phyloP scores from a whole-genome alignment of 768 basidiomycete species.

The Serendipita indica region DNA sequence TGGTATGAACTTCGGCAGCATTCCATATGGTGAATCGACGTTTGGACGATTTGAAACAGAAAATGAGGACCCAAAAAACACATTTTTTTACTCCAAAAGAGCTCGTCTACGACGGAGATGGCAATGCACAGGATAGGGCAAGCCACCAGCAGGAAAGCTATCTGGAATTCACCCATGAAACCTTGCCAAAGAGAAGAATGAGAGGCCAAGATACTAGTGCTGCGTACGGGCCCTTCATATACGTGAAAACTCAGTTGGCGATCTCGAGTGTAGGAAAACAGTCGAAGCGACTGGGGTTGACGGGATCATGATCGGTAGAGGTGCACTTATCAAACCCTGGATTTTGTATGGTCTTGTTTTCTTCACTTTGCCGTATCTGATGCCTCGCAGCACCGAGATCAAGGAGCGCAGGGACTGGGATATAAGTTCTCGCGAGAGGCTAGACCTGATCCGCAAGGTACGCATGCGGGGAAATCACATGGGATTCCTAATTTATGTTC shows the following conservation, averaged over 20 bases:
- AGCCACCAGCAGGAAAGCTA: conserved; percentile 19
- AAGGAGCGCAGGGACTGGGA: conserved; percentile 90
- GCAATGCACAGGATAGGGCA: conserved; percentile 14
- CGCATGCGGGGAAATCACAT: conserved; percentile 14
- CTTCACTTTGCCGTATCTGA: conserved; percentile 32
- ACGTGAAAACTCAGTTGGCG: no score
- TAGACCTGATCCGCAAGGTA: conserved; percentile 67
- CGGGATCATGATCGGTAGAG: conserved; percentile 89
- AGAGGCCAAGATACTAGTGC: no score
- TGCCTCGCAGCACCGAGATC: conserved; percentile 78
- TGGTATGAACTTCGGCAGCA: no score
- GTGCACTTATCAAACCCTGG: conserved; percentile 75
- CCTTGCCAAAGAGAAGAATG: conserved; percentile 43
- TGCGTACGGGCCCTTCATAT: no score
- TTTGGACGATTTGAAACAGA: conserved; percentile 12
- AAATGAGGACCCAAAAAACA: conserved; percentile 36
- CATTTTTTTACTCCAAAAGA: conserved; percentile 42
- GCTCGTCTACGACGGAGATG: conserved; percentile 15
- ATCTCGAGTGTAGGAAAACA: conserved; percentile 65
- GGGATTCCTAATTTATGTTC: neutral
- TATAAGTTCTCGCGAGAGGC: conserved; percentile 68
- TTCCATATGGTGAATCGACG: neutral
- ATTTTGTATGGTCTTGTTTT: conserved; percentile 14
- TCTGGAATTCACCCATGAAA: conserved; percentile 29
- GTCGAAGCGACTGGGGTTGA: conserved; percentile 76